Percentiles rank a stretch among this genome's conserved stretches.
Conservation (phyloP, 2,329 filamentous ascomycete genomes). For the Ceratocystis smalleyi region DNA sequence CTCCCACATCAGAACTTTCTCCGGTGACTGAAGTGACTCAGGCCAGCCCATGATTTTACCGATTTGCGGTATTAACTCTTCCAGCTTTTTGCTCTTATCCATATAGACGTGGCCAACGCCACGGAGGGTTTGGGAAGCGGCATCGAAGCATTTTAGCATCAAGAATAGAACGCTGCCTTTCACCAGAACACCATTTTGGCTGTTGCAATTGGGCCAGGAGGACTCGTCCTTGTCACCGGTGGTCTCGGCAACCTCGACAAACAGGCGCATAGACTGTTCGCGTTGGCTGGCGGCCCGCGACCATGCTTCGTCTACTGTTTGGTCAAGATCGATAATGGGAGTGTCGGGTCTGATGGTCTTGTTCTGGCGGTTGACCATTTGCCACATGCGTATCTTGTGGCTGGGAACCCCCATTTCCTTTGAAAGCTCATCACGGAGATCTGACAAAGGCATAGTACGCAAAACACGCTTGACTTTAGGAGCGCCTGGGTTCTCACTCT, state of each 20-base stretch:
- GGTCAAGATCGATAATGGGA: constrained; percentile 60
- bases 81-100: constrained; percentile 71
- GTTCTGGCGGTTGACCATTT: constrained; percentile 97
- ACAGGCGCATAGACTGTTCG: constrained; percentile 64
- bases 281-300: constrained; percentile 39
- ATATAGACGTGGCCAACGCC: constrained; percentile 80
- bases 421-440: constrained; percentile 58
- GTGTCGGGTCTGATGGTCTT: constrained; percentile 88
- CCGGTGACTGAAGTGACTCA: constrained; percentile 48
- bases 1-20: constrained; percentile 62
- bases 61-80: constrained; percentile 66
- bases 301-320: constrained; percentile 59
- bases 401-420: constrained; percentile 52
- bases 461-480: constrained; percentile 60
- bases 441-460: constrained; percentile 56
- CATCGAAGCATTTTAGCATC: constrained; percentile 86
- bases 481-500: constrained; percentile 36
- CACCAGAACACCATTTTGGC: constrained; percentile 38
- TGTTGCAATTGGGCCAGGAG: constrained; percentile 52
- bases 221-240: constrained; percentile 52
- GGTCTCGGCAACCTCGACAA: constrained; percentile 65
- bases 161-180: constrained; percentile 58
- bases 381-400: constrained; percentile 67
- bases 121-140: constrained; percentile 54
- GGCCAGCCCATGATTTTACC: constrained; percentile 75